Evolutionary conservation across 345 rosid species (phyloP), one percentile per base, ranked within the genome.

Genomic region (Barbarea vulgaris): DNA sequence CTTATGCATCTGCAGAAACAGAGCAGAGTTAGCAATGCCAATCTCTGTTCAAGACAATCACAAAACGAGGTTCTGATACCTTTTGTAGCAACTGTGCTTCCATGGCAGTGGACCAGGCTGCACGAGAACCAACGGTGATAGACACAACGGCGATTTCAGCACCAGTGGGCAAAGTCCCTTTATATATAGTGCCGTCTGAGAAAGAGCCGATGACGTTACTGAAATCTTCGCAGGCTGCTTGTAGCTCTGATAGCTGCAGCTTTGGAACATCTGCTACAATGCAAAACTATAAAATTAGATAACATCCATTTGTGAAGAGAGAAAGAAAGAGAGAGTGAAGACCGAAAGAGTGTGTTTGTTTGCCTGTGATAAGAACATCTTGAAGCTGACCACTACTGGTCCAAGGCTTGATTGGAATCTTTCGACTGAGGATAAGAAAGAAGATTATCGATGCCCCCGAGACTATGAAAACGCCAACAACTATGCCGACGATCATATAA

Each of bases 221-320:
- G 74, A 95, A 95, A 79, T 92, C 99, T 81, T 95, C 99, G 56
- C 99, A 92, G 19, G 97, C 99, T 48, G 88, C 91, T 81, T 83
- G 88, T 65, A 95, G 90, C 78, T 95, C 99, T 46, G 91, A 73
- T 59, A 93, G 84, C 82, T 87, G 87, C 50, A 90, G 85, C 80
- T 85, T 89, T 3, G 96, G 98, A 14, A 87, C 93, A 59, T 91
- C 97, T 91, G 96, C 64, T 77, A 75, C 24, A 64, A 55, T 30
- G 39, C 22, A 53, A 60, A 53, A 17, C 17, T 12, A 62, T 1
- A 42, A 14, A 14, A 52, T 62, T 12, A 19, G 67, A 65, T 27
- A 33, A 6, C 34, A 18, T 12, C 36, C n/a, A 15, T n/a, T n/a
- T 25, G 37, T 17, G 59, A 64, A 64, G 67, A 24, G 36, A 46